Evolutionary conservation across 2,329 filamentous ascomycete species (phyloP).

Genomic region (Berkeleyomyces rouxiae): DNA sequence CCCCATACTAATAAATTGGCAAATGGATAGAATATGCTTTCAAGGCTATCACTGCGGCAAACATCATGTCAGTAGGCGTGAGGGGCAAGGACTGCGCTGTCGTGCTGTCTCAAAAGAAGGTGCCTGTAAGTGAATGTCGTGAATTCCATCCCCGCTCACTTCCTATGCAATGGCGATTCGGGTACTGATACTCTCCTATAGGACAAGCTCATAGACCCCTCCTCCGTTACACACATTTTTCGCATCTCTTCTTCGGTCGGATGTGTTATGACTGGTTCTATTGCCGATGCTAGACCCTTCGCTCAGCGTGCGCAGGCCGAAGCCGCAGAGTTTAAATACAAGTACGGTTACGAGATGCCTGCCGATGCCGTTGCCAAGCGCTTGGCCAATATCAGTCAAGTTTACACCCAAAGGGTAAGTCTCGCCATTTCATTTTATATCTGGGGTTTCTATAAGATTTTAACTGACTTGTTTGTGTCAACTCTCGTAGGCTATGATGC

Average conservation of each 20-base stretch:
- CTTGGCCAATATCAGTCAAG: conserved; percentile 96
- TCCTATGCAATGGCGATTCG: neutral
- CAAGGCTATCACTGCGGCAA: conserved; percentile 98
- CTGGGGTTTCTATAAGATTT: neutral
- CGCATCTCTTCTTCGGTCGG: conserved; percentile 89
- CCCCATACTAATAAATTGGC: neutral
- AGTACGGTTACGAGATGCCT: conserved; percentile 98
- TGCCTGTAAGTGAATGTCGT: conserved; percentile 53
- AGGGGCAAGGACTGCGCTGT: conserved; percentile 95
- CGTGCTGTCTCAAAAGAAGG: conserved; percentile 97
- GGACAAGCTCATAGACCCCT: conserved; percentile 98
- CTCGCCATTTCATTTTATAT: conserved; percentile 2
- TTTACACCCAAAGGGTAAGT: conserved; percentile 86
- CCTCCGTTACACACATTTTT: conserved; percentile 95
- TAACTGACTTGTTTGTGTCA: conserved; percentile 1
- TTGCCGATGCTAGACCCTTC: conserved; percentile 88
- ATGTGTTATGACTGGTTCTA: conserved; percentile 96
- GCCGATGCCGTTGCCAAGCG: conserved; percentile 93
- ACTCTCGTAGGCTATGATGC: conserved; percentile 66
- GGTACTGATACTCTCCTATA: conserved; percentile 24
- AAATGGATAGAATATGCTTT: conserved; percentile 81
- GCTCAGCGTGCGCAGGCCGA: conserved; percentile 87
- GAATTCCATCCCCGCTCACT: neutral
- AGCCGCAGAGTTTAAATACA: conserved; percentile 95
- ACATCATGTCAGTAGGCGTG: conserved; percentile 95